A percentile compares a stretch with the other conserved stretches of the same genome.
Conservation (phyloP, 305 asterid genomes). For the Petunia hybrid region DNA sequence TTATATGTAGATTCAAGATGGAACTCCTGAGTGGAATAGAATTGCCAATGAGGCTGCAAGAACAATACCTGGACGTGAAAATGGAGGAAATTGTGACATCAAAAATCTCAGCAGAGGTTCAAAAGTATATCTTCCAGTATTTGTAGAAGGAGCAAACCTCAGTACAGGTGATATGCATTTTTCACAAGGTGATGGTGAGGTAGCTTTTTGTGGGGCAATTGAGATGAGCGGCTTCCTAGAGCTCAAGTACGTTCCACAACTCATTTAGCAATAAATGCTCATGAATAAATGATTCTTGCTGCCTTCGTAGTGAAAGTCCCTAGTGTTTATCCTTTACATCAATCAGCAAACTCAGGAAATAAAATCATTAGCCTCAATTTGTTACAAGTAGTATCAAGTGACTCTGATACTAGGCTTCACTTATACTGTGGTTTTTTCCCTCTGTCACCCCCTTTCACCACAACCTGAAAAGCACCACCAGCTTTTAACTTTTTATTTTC, state of each 20-base stretch:
- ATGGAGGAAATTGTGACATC: conserved; percentile 95
- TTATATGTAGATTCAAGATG: conserved; percentile 67
- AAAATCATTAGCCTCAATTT: background rate
- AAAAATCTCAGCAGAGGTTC: conserved; percentile 94
- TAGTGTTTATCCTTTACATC: background rate
- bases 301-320: background rate
- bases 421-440: background rate
- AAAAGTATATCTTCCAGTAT: conserved; percentile 90
- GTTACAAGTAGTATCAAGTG: background rate
- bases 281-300: conserved; percentile 17
- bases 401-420: background rate
- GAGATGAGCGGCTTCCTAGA: conserved; percentile 98
- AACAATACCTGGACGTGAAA: conserved; percentile 96
- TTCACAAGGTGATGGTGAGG: conserved; percentile 98
- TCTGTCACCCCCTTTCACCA: background rate
- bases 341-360: background rate
- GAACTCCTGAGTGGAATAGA: conserved; percentile 81
- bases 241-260: conserved; percentile 67
- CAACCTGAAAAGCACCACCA: background rate
- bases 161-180: conserved; percentile 98
- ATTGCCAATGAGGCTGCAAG: conserved; percentile 89
- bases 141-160: conserved; percentile 93
- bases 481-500: background rate
- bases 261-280: background rate
- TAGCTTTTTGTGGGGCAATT: conserved; percentile 92